Evolutionary conservation across 1,139 yeast species (phyloP).

Genomic region (Kurtzmaniella quercitrusa): DNA sequence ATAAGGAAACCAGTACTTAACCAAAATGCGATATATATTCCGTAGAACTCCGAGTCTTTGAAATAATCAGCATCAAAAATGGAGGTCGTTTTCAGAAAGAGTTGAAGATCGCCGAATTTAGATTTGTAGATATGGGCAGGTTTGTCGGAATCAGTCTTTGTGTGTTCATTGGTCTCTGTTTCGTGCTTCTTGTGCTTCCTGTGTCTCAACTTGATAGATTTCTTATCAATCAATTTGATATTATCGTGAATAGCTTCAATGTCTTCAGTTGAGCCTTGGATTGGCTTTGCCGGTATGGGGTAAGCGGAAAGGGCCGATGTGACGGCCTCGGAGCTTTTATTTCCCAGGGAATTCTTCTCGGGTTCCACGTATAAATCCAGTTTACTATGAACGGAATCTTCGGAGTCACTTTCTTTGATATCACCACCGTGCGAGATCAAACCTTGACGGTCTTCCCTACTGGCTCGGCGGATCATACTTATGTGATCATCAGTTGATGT

Average conservation of each 20-base stretch:
- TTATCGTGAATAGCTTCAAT: not conserved
- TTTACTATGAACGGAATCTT: not conserved
- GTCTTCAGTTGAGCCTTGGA: not conserved
- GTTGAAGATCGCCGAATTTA: slow-evolving; percentile 42
- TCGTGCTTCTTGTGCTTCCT: not conserved
- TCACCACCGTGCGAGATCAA: not conserved
- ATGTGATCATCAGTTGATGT: not conserved
- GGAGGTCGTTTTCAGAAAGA: slow-evolving; percentile 37
- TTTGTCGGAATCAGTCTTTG: not conserved
- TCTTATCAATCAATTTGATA: not conserved
- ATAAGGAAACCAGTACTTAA: slow-evolving; percentile 53
- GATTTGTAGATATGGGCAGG: slow-evolving; percentile 16
- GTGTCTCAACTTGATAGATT: not conserved
- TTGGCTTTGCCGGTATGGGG: not conserved
- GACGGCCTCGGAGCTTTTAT: not conserved
- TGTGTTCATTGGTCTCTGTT: not conserved
- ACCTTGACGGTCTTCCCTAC: not conserved
- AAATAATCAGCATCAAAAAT: slow-evolving; percentile 46
- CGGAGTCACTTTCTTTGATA: not conserved
- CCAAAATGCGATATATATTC: slow-evolving; percentile 70
- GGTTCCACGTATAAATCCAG: not conserved
- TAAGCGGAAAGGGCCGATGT: not conserved
- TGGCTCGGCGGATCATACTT: not conserved
- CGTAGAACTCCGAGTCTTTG: slow-evolving; percentile 49
- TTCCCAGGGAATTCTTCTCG: not conserved